Evolutionary conservation across 73 alveolate species (phyloP), one percentile per base, ranked within the genome.

Genomic region (Stentor coeruleus): DNA sequence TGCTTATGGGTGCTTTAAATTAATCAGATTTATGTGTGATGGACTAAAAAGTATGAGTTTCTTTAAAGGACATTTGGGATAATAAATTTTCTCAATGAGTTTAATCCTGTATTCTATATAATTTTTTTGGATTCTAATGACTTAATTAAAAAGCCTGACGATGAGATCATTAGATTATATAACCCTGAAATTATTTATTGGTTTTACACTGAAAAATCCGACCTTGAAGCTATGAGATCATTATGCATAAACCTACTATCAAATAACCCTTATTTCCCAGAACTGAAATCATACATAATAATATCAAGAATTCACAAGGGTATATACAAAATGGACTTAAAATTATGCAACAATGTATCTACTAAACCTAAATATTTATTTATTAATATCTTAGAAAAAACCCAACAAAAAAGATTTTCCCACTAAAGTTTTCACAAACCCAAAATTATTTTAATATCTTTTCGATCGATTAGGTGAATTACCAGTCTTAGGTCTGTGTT

Each of bases 141-240:
- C n/a, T n/a, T n/a, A n/a, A n/a, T n/a, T n/a, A n/a, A n/a, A n/a
- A n/a, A n/a, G n/a, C n/a, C n/a, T n/a, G n/a, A n/a, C n/a, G n/a
- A n/a, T n/a, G n/a, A n/a, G n/a, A n/a, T n/a, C n/a, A n/a, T n/a
- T n/a, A n/a, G n/a, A n/a, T n/a, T n/a, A n/a, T n/a, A n/a, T n/a
- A n/a, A n/a, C n/a, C 97, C 97, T 4, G 97, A 92, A 82, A 88
- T 90, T 42, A 72, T 92, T 6, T 90, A 92, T 74, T 86, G 91
- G 57, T 85, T 77, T 37, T 90, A 76, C 60, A 88, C 82, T 73
- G 95, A 85, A 35, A 92, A 91, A 59, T 87, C 94, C 85, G 97
- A 92, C 80, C 82, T 92, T 92, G 97, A 96, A 89, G 95, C 30
- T 87, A 91, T 35, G 97, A 94, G 37, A 94, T 92, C 11, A 92